phyloP scores from a whole-genome alignment of 345 rosid genomes.

The Citrus trifoliata region DNA sequence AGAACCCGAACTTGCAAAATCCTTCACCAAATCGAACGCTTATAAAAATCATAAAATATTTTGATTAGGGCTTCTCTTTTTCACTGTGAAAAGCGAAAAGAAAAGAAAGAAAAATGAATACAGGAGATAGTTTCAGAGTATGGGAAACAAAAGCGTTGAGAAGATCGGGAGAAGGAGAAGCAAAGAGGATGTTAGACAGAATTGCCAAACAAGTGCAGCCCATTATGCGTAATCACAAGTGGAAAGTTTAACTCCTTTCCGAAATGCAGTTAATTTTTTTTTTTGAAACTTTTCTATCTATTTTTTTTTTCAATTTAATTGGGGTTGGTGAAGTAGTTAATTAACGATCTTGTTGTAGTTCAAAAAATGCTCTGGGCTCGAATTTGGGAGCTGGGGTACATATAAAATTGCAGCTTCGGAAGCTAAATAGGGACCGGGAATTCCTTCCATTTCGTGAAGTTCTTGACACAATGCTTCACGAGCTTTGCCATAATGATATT shows the following conservation, averaged over 20 bases:
- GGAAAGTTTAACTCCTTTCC: conserved; percentile 54
- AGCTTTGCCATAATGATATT: conserved; percentile 83
- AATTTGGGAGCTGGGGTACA: conserved; percentile 70
- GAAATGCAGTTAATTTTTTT: conserved; percentile 32
- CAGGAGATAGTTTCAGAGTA: conserved; percentile 56
- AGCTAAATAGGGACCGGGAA: conserved; percentile 55
- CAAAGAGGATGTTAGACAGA: conserved; percentile 55
- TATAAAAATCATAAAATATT: no score
- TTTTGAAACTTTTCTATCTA: neutral
- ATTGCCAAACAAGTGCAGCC: conserved; percentile 65
- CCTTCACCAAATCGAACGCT: no score
- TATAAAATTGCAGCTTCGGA: conserved; percentile 78
- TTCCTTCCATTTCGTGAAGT: conserved; percentile 68
- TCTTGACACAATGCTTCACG: conserved; percentile 95
- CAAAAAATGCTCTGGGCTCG: conserved; percentile 67
- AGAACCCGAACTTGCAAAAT: no score
- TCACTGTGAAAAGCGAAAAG: no score
- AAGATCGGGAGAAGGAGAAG: conserved; percentile 65
- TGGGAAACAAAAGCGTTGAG: conserved; percentile 76
- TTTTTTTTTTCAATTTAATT: neutral
- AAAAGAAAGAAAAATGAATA: neutral
- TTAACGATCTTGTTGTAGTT: conserved; percentile 37
- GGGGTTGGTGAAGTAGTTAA: neutral
- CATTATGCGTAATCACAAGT: conserved; percentile 51
- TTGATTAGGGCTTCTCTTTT: no score